Evolutionary conservation across 164 flowering plant genomes (phyloP), one percentile per base, ranked within the genome.

Genomic region (Akebia trifoliata): DNA sequence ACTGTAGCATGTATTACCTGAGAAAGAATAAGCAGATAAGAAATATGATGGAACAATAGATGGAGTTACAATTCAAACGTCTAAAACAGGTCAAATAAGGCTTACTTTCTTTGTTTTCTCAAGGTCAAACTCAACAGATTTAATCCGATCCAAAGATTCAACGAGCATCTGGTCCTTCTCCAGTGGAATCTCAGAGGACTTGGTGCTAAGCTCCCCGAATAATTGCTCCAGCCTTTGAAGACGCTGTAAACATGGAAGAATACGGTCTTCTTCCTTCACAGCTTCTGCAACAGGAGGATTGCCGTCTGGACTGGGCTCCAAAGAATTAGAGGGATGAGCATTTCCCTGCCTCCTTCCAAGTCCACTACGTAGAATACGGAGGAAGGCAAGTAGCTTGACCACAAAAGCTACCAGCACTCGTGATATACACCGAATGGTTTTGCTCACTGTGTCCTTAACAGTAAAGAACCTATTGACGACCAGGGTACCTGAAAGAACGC

Each of bases 71-170:
- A n/a, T n/a, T n/a, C n/a, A n/a, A n/a, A n/a, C n/a, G n/a, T n/a
- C n/a, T n/a, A n/a, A n/a, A n/a, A n/a, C n/a, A 12, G 14, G 10
- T 28, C 18, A 40, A 25, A 31, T 42, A 28, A 9, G 21, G 65
- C 39, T 72, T 69, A 86, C 94, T 50, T 76, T 81, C 70, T 88
- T 91, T 54, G 98, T 91, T 69, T 82, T 84, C 56, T 86, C 95
- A 50, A 91, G 90, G 73, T 91, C 98, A 54, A 54, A 62, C 69
- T 91, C 98, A 24, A 91, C 75, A 30, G 77, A 78, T 65, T 85
- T 88, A 54, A 91, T 91, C 63, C 98, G 81, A 42, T 85, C 78
- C 75, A 91, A 59, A 20, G 98, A 91, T 32, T 82, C 87, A 59
- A 67, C 50, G 20, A 92, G 81, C 72, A 86, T 72, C 60, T 72